phyloP scores from a whole-genome alignment of 768 basidiomycete genomes.

The Dacryopinax spathularia region DNA sequence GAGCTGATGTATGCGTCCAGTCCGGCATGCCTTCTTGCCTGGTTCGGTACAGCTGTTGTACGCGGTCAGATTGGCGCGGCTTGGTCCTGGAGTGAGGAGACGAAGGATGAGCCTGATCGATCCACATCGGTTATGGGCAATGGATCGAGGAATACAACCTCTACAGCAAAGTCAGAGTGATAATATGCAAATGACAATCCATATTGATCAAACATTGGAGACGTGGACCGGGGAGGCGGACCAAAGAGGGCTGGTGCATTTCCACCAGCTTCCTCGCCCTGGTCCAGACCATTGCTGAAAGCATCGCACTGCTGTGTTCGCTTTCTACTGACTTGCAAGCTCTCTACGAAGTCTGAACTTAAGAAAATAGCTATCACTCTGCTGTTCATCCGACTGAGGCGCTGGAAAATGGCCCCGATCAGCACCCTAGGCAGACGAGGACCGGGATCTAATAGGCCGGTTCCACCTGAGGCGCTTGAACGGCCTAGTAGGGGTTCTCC shows the following conservation, averaged over 20 bases:
- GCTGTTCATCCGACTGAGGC: too few species aligned
- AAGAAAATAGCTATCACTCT: too few species aligned
- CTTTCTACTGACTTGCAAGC: too few species aligned
- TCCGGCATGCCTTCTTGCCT: slow-evolving; percentile 1
- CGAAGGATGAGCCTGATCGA: slow-evolving; percentile 7
- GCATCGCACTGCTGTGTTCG: too few species aligned
- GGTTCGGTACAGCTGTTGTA: background rate
- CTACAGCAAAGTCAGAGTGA: background rate
- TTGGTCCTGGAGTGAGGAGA: slow-evolving; percentile 7
- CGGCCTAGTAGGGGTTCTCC: background rate
- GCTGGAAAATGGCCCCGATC: too few species aligned
- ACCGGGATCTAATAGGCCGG: background rate
- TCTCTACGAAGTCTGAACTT: too few species aligned
- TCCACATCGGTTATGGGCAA: background rate
- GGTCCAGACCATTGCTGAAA: too few species aligned
- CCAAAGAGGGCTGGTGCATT: too few species aligned
- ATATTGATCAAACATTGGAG: too few species aligned
- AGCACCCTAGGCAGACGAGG: background rate
- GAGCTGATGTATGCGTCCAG: background rate
- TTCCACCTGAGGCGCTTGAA: background rate
- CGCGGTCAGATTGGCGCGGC: slow-evolving; percentile 1
- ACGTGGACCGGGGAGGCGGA: too few species aligned
- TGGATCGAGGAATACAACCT: background rate
- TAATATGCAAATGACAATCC: too few species aligned
- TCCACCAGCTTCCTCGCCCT: too few species aligned